Conservation (phyloP, 129 eudicot species). For the Smallanthus sonchifolius region DNA sequence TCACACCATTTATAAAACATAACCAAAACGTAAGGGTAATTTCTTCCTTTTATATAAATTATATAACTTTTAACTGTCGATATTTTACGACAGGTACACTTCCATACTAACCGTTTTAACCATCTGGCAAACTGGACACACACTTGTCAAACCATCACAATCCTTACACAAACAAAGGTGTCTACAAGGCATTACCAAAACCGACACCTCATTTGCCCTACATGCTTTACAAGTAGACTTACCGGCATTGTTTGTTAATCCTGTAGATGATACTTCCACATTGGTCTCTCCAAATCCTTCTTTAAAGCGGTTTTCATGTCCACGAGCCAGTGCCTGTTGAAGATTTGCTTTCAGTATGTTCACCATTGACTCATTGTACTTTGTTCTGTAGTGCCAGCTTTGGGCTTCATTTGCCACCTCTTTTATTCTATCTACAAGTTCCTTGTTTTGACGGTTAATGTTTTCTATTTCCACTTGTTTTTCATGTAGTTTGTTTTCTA, state of each 20-base stretch:
- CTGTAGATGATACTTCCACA: constrained; percentile 53
- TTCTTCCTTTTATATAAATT: constrained; percentile 26
- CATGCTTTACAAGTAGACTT: constrained; percentile 59
- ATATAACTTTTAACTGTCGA: constrained; percentile 12
- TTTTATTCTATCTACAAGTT: constrained; percentile 67
- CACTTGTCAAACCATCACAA: constrained; percentile 60
- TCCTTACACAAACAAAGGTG: constrained; percentile 89
- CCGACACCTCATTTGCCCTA: constrained; percentile 60
- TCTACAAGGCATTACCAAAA: constrained; percentile 94
- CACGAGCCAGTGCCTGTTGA: constrained; percentile 61
- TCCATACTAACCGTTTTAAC: constrained; percentile 68
- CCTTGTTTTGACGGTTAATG: constrained; percentile 72
- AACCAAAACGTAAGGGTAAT: constrained; percentile 12
- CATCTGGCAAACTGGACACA: constrained; percentile 83
- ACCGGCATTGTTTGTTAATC: constrained; percentile 20
- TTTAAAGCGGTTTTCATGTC: constrained; percentile 54
- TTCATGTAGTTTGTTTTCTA: constrained; percentile 57
- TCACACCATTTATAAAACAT: not conserved
- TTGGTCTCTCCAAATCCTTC: constrained; percentile 95
- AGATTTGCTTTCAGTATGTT: constrained; percentile 70
- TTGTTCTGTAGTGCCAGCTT: constrained; percentile 83
- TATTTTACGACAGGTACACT: constrained; percentile 64
- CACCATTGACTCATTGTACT: constrained; percentile 81
- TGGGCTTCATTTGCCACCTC: constrained; percentile 77
- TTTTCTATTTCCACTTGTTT: constrained; percentile 68